Conservation (phyloP, 106 monocot genomes). For the Gastrodia elata region DNA sequence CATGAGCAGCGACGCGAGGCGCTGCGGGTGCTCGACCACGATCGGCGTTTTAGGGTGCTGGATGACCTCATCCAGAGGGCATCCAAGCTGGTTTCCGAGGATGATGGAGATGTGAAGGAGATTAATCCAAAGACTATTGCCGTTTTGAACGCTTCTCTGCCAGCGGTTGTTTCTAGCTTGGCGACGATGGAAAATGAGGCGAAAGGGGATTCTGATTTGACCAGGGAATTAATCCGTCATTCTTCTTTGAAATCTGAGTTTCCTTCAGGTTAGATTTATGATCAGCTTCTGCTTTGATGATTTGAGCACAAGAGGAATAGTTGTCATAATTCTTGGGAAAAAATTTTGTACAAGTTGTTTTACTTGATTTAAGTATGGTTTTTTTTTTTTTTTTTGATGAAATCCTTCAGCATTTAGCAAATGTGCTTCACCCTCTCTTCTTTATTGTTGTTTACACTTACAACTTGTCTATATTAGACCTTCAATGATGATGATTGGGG, state of each 20-base stretch:
- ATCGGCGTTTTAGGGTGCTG: slow-evolving; percentile 35
- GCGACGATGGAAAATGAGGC: background rate
- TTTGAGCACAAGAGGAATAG: background rate
- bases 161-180: background rate
- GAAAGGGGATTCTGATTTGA: slow-evolving; percentile 15
- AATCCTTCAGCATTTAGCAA: background rate
- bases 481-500: no score
- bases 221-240: slow-evolving; percentile 3
- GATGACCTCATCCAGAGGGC: slow-evolving; percentile 71
- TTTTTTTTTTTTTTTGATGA: background rate
- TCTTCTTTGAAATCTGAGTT: slow-evolving; percentile 25
- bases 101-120: background rate
- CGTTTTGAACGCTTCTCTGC: background rate
- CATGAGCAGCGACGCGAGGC: slow-evolving; percentile 68
- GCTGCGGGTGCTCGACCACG: slow-evolving; percentile 40
- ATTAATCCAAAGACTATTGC: background rate
- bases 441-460: background rate
- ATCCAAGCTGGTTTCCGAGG: slow-evolving; percentile 33
- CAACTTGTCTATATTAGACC: no score
- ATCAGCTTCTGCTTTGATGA: background rate
- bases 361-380: background rate
- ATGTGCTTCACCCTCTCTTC: background rate
- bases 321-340: background rate
- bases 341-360: background rate
- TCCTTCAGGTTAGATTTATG: slow-evolving; percentile 22